Base-by-base conservation (phyloP, 2,329 filamentous ascomycete genomes). In the Fusarium lateritium region DNA sequence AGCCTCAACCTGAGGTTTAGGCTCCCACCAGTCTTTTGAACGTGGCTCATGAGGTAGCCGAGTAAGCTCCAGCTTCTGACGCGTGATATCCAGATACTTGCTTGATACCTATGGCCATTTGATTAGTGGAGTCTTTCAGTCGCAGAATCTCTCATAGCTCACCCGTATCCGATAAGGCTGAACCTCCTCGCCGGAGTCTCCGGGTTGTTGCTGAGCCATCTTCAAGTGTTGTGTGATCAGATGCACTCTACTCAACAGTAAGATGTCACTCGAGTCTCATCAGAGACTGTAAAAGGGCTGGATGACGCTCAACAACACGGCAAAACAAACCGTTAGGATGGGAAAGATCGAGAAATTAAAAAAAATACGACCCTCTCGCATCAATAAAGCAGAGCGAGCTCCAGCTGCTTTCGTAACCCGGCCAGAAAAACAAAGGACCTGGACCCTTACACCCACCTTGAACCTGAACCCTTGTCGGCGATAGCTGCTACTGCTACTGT, bases 51-150 rank as follows among this genome's bases (percentile, higher is more conserved):
- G 86, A 40, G 90, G 90, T 31, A 92, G 78, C 60, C 90, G 83
- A 22, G 89, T 89, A 45, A 92, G 82, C 73, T 91, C 88, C 11
- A 92, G 82, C 76, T 92, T 93, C 76, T 88, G 86, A 73, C 82
- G 85, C 7, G 90, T 92, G 62, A 92, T 82, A 45, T 91, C 86
- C 2, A 92, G 83, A 76, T 92, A 92, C 72, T 86, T 88, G 56
- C 85, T 86, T 4, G 89, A 91, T 17, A 92, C 86, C 89, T 91
- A 51, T 55, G 38, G 31, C 19, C 26, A 39, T 24, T 47, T 45
- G 24, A 38, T 81, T 58, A 82, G 78, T 72, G 73, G 60, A 9
- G 26, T 45, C 13, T 11, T 10, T 42, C 42, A 33, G 44, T 44
- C 22, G 24, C 15, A 31, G n/a, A 17, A 22, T 22, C n/a, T 36